A percentile compares a stretch with the other conserved stretches of the same genome.
Evolutionary conservation across 768 basidiomycete genomes (phyloP).

Genomic region (Boletus barrowsii): DNA sequence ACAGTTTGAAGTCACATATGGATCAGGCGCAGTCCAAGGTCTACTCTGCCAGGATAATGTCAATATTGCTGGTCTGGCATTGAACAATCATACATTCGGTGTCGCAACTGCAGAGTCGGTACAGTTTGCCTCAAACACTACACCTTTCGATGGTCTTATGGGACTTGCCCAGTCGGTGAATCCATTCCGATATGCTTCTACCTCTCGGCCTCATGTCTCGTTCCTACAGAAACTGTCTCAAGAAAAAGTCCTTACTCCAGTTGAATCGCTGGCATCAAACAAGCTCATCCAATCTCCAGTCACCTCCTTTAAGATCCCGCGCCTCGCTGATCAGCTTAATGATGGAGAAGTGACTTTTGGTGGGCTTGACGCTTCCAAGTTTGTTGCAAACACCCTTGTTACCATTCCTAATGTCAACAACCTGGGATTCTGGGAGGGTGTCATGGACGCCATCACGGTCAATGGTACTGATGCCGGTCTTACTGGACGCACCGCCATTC

Average conservation of each 20-base stretch:
- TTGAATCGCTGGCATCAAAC: conserved; percentile 61
- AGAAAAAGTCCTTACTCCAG: conserved; percentile 62
- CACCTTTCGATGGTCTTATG: conserved; percentile 72
- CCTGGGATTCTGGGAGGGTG: conserved; percentile 79
- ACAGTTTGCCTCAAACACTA: conserved; percentile 52
- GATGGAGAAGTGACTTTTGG: conserved; percentile 86
- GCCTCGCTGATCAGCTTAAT: conserved; percentile 57
- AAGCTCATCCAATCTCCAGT: conserved; percentile 62
- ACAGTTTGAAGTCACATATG: conserved; percentile 63
- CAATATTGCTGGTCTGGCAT: conserved; percentile 55
- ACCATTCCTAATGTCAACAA: conserved; percentile 61
- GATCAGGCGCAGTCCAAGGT: conserved; percentile 67
- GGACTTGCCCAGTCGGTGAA: conserved; percentile 70
- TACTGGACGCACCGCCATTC: conserved; percentile 65
- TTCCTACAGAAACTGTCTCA: conserved; percentile 53
- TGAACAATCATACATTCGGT: conserved; percentile 65
- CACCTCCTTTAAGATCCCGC: conserved; percentile 77
- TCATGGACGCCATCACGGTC: conserved; percentile 55
- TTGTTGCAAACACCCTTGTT: conserved; percentile 54
- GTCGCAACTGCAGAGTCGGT: conserved; percentile 55
- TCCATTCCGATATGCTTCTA: conserved; percentile 15
- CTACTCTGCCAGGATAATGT: conserved; percentile 62
- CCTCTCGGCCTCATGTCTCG: not conserved
- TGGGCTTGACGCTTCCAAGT: conserved; percentile 67
- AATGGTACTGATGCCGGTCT: conserved; percentile 53